A percentile compares a stretch with the other conserved stretches of the same genome.
phyloP scores from a whole-genome alignment of 306 rosid species.

The Sicyos edulis region DNA sequence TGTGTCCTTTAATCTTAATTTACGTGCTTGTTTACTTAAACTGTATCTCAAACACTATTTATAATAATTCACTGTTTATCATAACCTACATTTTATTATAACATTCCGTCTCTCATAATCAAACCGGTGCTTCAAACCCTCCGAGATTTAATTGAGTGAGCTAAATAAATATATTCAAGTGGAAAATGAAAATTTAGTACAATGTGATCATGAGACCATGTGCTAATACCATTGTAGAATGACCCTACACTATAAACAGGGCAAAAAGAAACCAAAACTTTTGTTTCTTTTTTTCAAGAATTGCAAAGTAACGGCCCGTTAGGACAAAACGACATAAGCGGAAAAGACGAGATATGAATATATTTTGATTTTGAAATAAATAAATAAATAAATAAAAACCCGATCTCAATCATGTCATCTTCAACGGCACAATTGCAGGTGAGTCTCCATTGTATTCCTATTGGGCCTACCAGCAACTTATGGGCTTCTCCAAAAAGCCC shows the following conservation, averaged over 20 bases:
- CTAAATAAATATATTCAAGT: too few relatives aligned
- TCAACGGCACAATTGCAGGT: not conserved
- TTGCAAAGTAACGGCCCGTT: not conserved
- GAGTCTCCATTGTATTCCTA: not conserved
- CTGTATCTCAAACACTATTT: too few relatives aligned
- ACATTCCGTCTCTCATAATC: too few relatives aligned
- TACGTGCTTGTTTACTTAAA: too few relatives aligned
- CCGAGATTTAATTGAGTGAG: not conserved
- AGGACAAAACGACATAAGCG: not conserved
- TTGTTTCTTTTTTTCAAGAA: not conserved
- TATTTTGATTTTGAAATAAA: not conserved
- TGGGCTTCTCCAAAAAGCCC: not conserved
- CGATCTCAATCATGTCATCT: not conserved
- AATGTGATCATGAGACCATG: conserved; percentile 8
- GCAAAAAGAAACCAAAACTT: not conserved
- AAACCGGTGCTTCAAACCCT: too few relatives aligned
- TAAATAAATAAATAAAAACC: too few relatives aligned
- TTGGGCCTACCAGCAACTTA: not conserved
- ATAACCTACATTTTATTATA: too few relatives aligned
- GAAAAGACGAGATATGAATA: not conserved
- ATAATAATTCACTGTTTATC: too few relatives aligned
- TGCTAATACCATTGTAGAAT: not conserved
- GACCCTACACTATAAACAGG: not conserved
- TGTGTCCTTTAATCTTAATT: too few relatives aligned
- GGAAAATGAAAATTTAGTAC: not conserved